Conservation (phyloP, 139 green algal genomes). For the Mesotaenium endlicherianum region DNA sequence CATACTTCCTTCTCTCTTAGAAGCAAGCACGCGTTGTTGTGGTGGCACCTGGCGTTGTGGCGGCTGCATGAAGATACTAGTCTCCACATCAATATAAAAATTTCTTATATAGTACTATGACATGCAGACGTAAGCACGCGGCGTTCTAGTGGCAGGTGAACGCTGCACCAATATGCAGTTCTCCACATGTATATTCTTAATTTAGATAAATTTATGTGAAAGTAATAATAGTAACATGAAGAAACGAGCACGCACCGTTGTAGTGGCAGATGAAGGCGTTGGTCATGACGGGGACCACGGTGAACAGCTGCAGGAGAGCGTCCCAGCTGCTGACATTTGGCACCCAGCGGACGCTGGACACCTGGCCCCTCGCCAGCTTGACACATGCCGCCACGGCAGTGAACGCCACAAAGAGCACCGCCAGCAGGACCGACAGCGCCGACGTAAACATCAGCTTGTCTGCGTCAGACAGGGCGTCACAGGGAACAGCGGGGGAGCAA, state of each 20-base stretch:
- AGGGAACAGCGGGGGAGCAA: not conserved
- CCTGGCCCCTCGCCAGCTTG: not conserved
- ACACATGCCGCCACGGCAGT: not conserved
- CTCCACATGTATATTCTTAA: too few relatives aligned
- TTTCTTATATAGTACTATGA: not conserved
- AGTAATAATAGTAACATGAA: not conserved
- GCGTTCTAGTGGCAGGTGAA: constrained; percentile 2
- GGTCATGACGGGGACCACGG: constrained; percentile 30
- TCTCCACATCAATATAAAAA: not conserved
- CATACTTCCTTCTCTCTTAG: not conserved
- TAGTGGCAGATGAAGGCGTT: constrained; percentile 36
- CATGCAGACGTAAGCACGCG: too few relatives aligned
- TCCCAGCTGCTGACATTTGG: not conserved
- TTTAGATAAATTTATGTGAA: not conserved
- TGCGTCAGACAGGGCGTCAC: not conserved
- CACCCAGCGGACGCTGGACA: not conserved
- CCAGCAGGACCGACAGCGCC: constrained; percentile 15
- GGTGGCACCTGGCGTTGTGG: not conserved
- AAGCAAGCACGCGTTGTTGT: too few relatives aligned
- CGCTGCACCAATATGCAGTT: too few relatives aligned
- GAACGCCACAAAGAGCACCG: constrained; percentile 30
- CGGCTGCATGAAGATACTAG: not conserved
- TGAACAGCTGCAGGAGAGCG: not conserved
- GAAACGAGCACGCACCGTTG: constrained; percentile 23
- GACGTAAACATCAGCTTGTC: constrained; percentile 17